phyloP scores from a whole-genome alignment of 805 yeast species.

The Candida namnaoensis region DNA sequence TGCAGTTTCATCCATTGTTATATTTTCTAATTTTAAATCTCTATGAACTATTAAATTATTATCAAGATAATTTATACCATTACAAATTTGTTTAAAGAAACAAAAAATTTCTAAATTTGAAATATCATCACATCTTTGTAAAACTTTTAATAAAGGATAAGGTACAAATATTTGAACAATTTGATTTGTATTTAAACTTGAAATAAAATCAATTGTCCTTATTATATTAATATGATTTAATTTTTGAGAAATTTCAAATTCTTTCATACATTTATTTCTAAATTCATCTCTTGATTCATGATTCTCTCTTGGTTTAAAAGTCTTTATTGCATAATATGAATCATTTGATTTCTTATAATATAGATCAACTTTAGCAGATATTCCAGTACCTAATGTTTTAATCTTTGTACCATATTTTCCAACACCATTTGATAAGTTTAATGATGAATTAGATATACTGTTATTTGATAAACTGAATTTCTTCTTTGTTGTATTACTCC shows the following conservation, averaged over 20 bases:
- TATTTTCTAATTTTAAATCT: slow-evolving; percentile 85
- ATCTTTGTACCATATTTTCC: slow-evolving; percentile 11
- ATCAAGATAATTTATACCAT: slow-evolving; percentile 71
- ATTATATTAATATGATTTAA: slow-evolving; percentile 69
- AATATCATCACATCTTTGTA: slow-evolving; percentile 69
- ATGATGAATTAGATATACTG: background rate
- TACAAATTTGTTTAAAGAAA: slow-evolving; percentile 70
- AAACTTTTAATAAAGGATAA: slow-evolving; percentile 79
- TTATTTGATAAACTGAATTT: background rate
- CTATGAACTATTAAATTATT: slow-evolving; percentile 78
- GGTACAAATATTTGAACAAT: slow-evolving; percentile 89
- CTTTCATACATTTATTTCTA: slow-evolving; percentile 63
- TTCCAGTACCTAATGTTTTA: slow-evolving; percentile 19
- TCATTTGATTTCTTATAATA: slow-evolving; percentile 10
- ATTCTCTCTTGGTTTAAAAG: slow-evolving; percentile 29
- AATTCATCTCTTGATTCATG: slow-evolving; percentile 61
- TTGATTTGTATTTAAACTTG: slow-evolving; percentile 46
- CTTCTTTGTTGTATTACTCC: no score
- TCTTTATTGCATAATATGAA: slow-evolving; percentile 32
- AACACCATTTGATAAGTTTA: no score
- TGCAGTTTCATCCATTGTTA: slow-evolving; percentile 69
- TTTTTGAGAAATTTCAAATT: slow-evolving; percentile 66
- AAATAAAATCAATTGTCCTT: slow-evolving; percentile 62
- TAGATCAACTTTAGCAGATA: slow-evolving; percentile 27
- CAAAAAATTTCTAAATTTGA: slow-evolving; percentile 56